A percentile compares a stretch with the other conserved stretches of the same genome.
These are phyloP conservation scores for Hansenula anomala DNA, from an alignment of 1,139 yeast genomes.

Conservation along the genomic window DNA sequence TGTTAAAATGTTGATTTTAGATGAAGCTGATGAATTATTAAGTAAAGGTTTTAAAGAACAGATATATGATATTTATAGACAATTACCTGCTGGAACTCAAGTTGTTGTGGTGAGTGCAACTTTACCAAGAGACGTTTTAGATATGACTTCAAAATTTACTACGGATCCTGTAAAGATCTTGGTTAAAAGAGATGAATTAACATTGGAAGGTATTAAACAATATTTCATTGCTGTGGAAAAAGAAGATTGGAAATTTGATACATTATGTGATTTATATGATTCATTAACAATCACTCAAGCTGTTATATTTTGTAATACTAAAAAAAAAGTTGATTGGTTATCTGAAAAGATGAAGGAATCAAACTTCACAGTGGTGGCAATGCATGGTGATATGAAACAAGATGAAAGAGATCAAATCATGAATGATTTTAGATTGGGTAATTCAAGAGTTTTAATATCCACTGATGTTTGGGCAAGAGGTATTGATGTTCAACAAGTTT, in stretches of 20 bases:
- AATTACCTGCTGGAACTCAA: slow-evolving; percentile 76
- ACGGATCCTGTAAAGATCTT: slow-evolving; percentile 87
- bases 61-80: slow-evolving; percentile 81
- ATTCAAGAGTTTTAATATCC: slow-evolving; percentile 80
- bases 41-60: slow-evolving; percentile 92
- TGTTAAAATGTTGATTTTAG: slow-evolving; percentile 78
- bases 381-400: slow-evolving; percentile 98
- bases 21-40: slow-evolving; percentile 92
- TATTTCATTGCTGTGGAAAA: slow-evolving; percentile 81
- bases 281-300: slow-evolving; percentile 94
- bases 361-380: slow-evolving; percentile 84
- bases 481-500: slow-evolving; percentile 96
- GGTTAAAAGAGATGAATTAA: slow-evolving; percentile 85
- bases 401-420: slow-evolving; percentile 85
- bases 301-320: slow-evolving; percentile 92
- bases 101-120: slow-evolving; percentile 96
- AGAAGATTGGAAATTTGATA: slow-evolving; percentile 95
- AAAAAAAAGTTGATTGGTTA: slow-evolving; percentile 88
- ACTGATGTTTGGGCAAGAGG: slow-evolving; percentile 99
- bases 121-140: slow-evolving; percentile 76
- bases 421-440: slow-evolving; percentile 79
- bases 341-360: slow-evolving; percentile 71
- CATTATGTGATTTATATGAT: slow-evolving; percentile 88
- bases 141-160: slow-evolving; percentile 83
- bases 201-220: slow-evolving; percentile 88